phyloP scores from a whole-genome alignment of 1,139 yeast genomes.

The Pichia sp. region DNA sequence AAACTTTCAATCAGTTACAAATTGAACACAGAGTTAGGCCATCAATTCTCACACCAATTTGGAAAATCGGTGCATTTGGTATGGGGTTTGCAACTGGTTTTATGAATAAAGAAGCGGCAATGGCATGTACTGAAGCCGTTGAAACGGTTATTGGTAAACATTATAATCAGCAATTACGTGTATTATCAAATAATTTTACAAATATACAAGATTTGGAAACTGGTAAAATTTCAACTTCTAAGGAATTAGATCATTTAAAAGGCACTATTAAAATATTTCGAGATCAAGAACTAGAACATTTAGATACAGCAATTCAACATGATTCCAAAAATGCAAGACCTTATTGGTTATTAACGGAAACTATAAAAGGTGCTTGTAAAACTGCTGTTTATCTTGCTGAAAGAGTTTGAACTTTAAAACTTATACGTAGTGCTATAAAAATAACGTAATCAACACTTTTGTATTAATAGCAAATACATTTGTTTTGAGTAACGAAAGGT shows the following conservation, averaged over 20 bases:
- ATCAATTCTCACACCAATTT: constrained; percentile 79
- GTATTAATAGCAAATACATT: background rate
- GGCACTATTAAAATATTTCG: constrained; percentile 68
- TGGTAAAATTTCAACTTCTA: constrained; percentile 30
- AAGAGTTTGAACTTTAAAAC: constrained; percentile 29
- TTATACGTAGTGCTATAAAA: background rate
- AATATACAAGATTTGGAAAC: constrained; percentile 27
- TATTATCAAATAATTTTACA: constrained; percentile 48
- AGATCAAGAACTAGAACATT: constrained; percentile 93
- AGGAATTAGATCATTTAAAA: constrained; percentile 56
- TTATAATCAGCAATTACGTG: constrained; percentile 83
- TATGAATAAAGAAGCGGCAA: constrained; percentile 90
- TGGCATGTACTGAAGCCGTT: constrained; percentile 99
- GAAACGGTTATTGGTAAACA: constrained; percentile 98
- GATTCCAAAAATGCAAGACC: constrained; percentile 95
- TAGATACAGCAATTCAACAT: constrained; percentile 85
- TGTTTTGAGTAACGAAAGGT: background rate
- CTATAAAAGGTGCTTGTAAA: constrained; percentile 73
- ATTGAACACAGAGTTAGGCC: constrained; percentile 80
- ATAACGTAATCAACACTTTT: background rate
- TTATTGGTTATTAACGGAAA: constrained; percentile 78
- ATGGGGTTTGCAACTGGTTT: constrained; percentile 85
- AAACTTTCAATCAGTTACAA: constrained; percentile 75
- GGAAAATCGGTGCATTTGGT: constrained; percentile 87
- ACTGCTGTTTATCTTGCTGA: constrained; percentile 94